Evolutionary conservation across 2,329 filamentous ascomycete genomes (phyloP), one percentile per base, ranked within the genome.

Genomic region (Paraconiothyrium sp.): DNA sequence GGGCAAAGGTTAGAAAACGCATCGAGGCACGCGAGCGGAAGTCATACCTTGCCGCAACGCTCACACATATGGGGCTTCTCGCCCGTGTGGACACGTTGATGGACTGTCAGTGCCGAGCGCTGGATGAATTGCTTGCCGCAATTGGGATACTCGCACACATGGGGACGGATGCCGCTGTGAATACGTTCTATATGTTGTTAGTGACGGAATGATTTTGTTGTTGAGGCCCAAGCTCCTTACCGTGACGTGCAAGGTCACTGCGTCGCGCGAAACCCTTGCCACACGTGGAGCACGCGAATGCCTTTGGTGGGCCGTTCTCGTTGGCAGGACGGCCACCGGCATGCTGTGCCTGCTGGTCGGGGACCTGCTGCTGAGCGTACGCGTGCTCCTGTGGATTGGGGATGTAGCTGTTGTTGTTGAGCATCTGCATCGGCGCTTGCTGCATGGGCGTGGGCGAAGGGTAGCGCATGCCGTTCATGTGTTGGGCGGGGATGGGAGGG

Each of bases 1-100:
- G 73, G 37, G 59, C 48, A 55, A 60, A 32, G 60, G 69, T 78
- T 71, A 80, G 74, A 49, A 43, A 54, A 35, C 47, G 30, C 11
- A 37, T 14, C 62, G 47, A 39, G 58, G 44, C 27, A 47, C 47
- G 54, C 24, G 41, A 61, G 32, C 44, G 52, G 41, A 24, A 32
- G 57, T 20, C 86, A 73, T 84, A 97, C 94, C 90, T 98, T 98
- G 78, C 93, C 92, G 78, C 95, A 98, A 65, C 92, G 89, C 80
- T 97, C 95, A 77, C 95, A 99, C 89, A 95, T 94, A 74, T 99
- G 95, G 54, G 95, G 95, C 81, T 99, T 99, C 82, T 98, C 95
- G 67, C 95, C 95, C 1, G 95, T 98, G 79, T 99, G 95, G 22
- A 97, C 94, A 70, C 95, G 91, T 75, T 92, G 90, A 79, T 98